Conservation (phyloP, 768 basidiomycete genomes). For the Lentinula raphanica region DNA sequence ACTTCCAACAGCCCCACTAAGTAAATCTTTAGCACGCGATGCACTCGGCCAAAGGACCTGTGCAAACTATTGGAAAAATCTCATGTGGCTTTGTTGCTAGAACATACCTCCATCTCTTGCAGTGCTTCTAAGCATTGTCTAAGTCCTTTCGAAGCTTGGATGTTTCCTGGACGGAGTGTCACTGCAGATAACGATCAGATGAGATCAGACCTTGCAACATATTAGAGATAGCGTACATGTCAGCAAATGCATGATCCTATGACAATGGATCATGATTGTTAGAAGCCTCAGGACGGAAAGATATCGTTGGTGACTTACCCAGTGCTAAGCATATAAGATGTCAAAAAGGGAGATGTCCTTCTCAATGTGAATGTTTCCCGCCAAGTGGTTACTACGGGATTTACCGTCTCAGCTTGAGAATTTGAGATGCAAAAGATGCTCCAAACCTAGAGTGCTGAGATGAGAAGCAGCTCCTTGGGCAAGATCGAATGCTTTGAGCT, state of each 20-base stretch:
- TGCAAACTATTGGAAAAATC: conserved; percentile 8
- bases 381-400: conserved; percentile 48
- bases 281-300: conserved; percentile 6
- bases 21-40: conserved; percentile 55
- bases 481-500: conserved; percentile 67
- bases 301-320: conserved; percentile 43
- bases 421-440: no score
- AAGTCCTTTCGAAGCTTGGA: conserved; percentile 63
- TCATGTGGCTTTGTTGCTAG: background rate
- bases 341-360: conserved; percentile 58
- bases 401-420: no score
- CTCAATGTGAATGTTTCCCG: conserved; percentile 58
- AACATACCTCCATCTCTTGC: conserved; percentile 61
- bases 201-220: background rate
- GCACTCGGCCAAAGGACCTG: conserved; percentile 72
- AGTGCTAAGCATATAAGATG: conserved; percentile 65
- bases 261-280: conserved; percentile 12
- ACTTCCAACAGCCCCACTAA: conserved; percentile 18
- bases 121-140: conserved; percentile 59
- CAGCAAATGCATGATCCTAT: conserved; percentile 75
- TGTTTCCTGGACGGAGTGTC: conserved; percentile 62
- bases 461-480: conserved; percentile 71
- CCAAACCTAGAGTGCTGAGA: conserved; percentile 57
- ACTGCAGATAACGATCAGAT: conserved; percentile 34
- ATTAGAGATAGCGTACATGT: conserved; percentile 42